Evolutionary conservation across 2,329 filamentous ascomycete genomes (phyloP), one percentile per base, ranked within the genome.

Genomic region (Penicillium sp.): DNA sequence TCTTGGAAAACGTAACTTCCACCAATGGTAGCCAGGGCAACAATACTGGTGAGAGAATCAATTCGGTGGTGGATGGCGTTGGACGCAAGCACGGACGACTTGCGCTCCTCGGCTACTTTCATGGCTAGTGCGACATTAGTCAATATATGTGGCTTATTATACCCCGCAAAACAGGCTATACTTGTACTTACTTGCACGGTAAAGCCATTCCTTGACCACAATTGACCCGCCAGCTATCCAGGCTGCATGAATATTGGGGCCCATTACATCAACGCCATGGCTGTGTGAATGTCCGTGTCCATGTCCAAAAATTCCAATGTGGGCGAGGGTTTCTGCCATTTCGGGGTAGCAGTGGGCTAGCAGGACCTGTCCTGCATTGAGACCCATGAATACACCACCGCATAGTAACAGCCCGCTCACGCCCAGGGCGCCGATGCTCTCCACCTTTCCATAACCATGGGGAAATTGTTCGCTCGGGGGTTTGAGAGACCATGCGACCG

Each of bases 61-160:
- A 99, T 88, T 59, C 95, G 91, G 79, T 98, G 95, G 77, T 99
- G 95, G 63, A 98, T 84, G 57, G 95, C 93, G 71, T 99, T 99
- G 57, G 93, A 97, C 39, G 93, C 93, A 24, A 99, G 86, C 58
- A 99, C 92, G 7, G 93, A 96, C 13, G 93, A 98, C 72, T 96
- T 96, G 73, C 93, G 90, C 76, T 96, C 91, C 67, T 87, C 87
- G 46, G 95, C 95, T 59, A 99, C 86, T 79, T 97, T 98, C 88
- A 98, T 96, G 51, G 91, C 91, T 96, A 55, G 48, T 52, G 27
- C 10, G 14, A 39, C 29, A 26, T 41, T 14, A 33, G 24, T 29
- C 14, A 14, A 47, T 35, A 11, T 21, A 24, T 48, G 22, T 24
- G 21, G 22, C 7, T 54, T n/a, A 33, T 48, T 22, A 52, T 22